A percentile compares a stretch with the other conserved stretches of the same genome.
Evolutionary conservation across 106 monocot species (phyloP).

Genomic region (Acorus gramineus): DNA sequence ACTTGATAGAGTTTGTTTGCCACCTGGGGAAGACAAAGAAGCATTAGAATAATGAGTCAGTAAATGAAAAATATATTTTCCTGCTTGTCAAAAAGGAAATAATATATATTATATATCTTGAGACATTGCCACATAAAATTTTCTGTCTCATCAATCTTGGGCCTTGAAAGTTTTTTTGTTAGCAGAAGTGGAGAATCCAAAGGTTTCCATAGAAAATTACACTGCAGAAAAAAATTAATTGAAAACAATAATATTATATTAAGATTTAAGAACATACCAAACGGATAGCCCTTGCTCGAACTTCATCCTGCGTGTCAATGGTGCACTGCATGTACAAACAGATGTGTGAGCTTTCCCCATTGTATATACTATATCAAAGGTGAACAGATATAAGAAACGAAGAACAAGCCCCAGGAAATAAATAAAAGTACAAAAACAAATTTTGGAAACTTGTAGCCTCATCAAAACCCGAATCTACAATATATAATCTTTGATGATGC

Average conservation of each 20-base stretch:
- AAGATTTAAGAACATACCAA: conserved; percentile 41
- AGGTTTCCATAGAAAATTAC: background rate
- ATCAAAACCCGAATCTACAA: too few species aligned
- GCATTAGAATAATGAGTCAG: background rate
- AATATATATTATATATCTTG: too few species aligned
- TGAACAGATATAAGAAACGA: too few species aligned
- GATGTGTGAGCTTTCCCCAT: too few species aligned
- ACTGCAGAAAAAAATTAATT: background rate
- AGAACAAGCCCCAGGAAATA: background rate
- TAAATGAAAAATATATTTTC: too few species aligned
- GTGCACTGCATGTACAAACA: conserved; percentile 56
- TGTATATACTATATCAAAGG: too few species aligned
- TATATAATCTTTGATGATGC: too few species aligned
- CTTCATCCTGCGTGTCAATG: conserved; percentile 84
- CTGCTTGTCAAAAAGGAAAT: too few species aligned
- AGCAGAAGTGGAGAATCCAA: background rate
- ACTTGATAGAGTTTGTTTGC: conserved; percentile 82
- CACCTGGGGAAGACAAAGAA: conserved; percentile 37
- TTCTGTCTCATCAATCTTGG: too few species aligned
- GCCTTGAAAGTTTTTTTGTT: too few species aligned
- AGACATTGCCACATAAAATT: too few species aligned
- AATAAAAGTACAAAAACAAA: background rate
- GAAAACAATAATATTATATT: background rate
- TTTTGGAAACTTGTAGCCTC: too few species aligned
- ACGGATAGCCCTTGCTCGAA: conserved; percentile 83